A percentile compares a stretch with the other conserved stretches of the same genome.
phyloP scores from a whole-genome alignment of 768 basidiomycete genomes.

The Boletellus sp. region DNA sequence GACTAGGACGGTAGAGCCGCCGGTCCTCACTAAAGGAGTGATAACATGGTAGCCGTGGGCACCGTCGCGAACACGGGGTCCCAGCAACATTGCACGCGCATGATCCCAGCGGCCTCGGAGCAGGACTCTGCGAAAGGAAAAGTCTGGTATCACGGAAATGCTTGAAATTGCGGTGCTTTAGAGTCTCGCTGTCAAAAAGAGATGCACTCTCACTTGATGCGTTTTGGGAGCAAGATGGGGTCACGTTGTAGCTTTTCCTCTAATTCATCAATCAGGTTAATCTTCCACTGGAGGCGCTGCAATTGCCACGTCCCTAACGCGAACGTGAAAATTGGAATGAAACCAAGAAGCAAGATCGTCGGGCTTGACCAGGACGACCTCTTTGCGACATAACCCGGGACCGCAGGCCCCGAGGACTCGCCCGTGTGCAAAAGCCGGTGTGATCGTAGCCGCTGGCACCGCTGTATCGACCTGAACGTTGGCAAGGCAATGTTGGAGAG shows the following conservation, averaged over 20 bases:
- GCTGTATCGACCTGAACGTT: constrained; percentile 9
- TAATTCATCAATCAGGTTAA: constrained; percentile 88
- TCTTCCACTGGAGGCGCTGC: constrained; percentile 91
- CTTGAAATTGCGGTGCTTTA: constrained; percentile 34
- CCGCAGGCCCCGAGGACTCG: constrained; percentile 22
- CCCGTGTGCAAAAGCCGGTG: constrained; percentile 16
- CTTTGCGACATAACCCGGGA: constrained; percentile 52
- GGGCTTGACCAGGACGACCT: constrained; percentile 63
- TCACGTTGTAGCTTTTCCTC: constrained; percentile 82
- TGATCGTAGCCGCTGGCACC: constrained; percentile 1
- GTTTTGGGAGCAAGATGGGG: constrained; percentile 73
- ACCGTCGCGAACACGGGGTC: constrained; percentile 88
- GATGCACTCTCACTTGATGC: constrained; percentile 70
- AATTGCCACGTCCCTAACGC: constrained; percentile 93
- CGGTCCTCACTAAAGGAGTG: constrained; percentile 76
- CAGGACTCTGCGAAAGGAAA: constrained; percentile 81
- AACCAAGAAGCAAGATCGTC: constrained; percentile 70
- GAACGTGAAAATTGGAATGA: constrained; percentile 89
- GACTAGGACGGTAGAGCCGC: constrained; percentile 83
- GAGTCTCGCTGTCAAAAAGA: constrained; percentile 14
- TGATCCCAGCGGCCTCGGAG: constrained; percentile 79
- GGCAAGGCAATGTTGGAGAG: constrained; percentile 4
- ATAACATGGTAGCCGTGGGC: constrained; percentile 83
- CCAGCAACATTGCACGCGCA: constrained; percentile 71
- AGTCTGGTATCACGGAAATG: constrained; percentile 79